Conservation (phyloP, 305 asterid genomes). For the Caryopteris hybrid region DNA sequence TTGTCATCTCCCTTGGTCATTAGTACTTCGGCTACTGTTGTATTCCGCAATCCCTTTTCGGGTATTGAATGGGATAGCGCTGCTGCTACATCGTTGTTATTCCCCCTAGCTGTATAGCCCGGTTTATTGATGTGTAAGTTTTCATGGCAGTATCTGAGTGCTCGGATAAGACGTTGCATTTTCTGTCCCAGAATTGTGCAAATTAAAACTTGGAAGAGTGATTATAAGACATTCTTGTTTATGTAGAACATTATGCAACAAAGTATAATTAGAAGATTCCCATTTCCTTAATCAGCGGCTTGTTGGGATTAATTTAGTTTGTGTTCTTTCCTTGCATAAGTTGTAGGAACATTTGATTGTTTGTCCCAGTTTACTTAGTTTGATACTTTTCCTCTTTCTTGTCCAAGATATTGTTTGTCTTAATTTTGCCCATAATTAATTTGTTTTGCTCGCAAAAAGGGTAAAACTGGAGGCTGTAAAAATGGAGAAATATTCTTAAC, state of each 20-base stretch:
- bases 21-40: conserved; percentile 58
- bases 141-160: conserved; percentile 37
- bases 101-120: conserved; percentile 6
- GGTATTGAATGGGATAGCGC: conserved; percentile 23
- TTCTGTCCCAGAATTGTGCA: background rate
- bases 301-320: background rate
- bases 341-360: no score
- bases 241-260: no score
- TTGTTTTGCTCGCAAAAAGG: background rate
- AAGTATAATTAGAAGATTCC: background rate
- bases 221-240: no score
- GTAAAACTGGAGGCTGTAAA: background rate
- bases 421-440: background rate
- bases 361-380: background rate
- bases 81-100: conserved; percentile 10
- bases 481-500: conserved; percentile 21
- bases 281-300: conserved; percentile 1
- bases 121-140: conserved; percentile 19
- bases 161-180: conserved; percentile 49
- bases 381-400: background rate
- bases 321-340: conserved; percentile 50
- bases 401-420: background rate
- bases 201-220: no score
- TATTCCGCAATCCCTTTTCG: conserved; percentile 59
- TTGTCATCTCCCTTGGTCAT: conserved; percentile 56